Conservation (phyloP, 2,329 filamentous ascomycete species). For the Penicillium sp. region DNA sequence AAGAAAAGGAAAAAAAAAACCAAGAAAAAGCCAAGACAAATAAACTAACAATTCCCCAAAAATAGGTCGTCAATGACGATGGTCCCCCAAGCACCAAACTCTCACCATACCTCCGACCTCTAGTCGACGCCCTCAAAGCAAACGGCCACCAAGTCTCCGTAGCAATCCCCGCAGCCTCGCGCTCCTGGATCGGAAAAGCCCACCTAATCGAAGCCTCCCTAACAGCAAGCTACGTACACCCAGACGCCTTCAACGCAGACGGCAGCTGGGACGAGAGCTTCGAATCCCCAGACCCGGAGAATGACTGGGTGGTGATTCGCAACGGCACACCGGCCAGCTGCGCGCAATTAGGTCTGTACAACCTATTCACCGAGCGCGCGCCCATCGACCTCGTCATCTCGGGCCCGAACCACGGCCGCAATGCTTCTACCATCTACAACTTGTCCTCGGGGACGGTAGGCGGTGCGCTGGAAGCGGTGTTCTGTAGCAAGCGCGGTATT, state of each 20-base stretch:
- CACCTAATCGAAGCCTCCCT: conserved; percentile 86
- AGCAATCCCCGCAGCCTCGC: conserved; percentile 80
- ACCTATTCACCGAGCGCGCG: conserved; percentile 68
- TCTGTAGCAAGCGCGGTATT: conserved; percentile 66
- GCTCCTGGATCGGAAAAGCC: conserved; percentile 95
- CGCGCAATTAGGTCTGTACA: conserved; percentile 73
- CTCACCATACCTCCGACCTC: conserved; percentile 72
- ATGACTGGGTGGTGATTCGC: conserved; percentile 68
- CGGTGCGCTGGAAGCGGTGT: conserved; percentile 71
- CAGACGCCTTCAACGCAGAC: conserved; percentile 54
- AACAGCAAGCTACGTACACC: conserved; percentile 75
- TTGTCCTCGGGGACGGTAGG: conserved; percentile 74
- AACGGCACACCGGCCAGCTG: conserved; percentile 76
- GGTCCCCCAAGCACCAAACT: conserved; percentile 70
- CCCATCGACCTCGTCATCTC: conserved; percentile 72
- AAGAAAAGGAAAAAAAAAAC: not conserved
- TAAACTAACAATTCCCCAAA: not conserved
- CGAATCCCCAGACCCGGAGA: not conserved
- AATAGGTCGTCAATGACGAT: conserved; percentile 64
- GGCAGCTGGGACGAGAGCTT: conserved; percentile 51
- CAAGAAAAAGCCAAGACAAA: not conserved
- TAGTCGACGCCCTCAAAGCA: conserved; percentile 66
- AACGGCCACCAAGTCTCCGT: conserved; percentile 82
- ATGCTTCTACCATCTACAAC: conserved; percentile 75
- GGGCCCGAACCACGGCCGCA: conserved; percentile 76